These are phyloP conservation scores for Gonapodya prolifera DNA, from an alignment of 192 early-diverging fungal genomes.

Conservation along the genomic window DNA sequence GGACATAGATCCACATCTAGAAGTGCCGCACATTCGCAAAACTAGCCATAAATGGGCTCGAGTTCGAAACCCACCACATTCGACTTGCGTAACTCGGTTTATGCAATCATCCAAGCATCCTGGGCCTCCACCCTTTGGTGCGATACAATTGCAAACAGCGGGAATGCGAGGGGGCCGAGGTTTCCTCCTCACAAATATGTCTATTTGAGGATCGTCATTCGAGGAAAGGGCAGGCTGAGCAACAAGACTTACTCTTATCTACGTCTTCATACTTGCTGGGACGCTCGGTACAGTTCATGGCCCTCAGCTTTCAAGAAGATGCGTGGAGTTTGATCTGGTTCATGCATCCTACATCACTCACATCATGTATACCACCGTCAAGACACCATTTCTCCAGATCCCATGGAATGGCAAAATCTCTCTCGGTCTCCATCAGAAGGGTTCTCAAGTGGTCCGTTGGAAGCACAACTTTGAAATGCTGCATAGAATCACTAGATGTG, in stretches of 20 bases:
- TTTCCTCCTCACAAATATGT: conserved; percentile 64
- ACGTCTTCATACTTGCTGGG: conserved; percentile 42
- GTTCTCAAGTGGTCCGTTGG: conserved; percentile 47
- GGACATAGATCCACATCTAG: conserved; percentile 40
- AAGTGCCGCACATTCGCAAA: too few species aligned
- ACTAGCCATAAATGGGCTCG: too few species aligned
- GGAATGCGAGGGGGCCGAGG: conserved; percentile 31
- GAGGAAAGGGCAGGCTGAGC: background rate
- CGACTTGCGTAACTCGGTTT: conserved; percentile 30
- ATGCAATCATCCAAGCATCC: conserved; percentile 61
- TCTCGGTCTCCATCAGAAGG: conserved; percentile 28
- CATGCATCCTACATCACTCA: conserved; percentile 21
- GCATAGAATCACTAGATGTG: background rate
- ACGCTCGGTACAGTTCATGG: conserved; percentile 26
- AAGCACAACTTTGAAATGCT: conserved; percentile 33
- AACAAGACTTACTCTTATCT: conserved; percentile 10
- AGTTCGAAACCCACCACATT: conserved; percentile 6
- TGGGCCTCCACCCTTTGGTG: conserved; percentile 32
- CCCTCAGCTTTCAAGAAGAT: conserved; percentile 12
- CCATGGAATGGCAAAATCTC: conserved; percentile 52
- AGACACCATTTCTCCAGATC: conserved; percentile 36
- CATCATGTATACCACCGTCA: conserved; percentile 9
- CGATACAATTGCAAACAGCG: conserved; percentile 45
- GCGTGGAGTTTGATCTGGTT: background rate
- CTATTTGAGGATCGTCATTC: conserved; percentile 21